These are phyloP conservation scores for Sclerotinia spermophila DNA, from an alignment of 2,329 filamentous ascomycete genomes.

Conservation along the genomic window DNA sequence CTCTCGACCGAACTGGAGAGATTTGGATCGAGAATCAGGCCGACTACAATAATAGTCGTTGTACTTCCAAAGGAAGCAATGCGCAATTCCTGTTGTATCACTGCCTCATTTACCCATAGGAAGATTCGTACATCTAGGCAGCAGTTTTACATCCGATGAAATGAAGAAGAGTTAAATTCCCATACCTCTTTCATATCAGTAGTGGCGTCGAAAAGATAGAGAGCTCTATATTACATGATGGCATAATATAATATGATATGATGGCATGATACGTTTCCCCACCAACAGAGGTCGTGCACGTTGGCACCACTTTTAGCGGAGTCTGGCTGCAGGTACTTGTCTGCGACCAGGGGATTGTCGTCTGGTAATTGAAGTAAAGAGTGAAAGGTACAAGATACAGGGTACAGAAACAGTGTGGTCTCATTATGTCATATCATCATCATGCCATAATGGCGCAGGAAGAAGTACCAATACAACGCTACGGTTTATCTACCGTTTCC, in stretches of 20 bases:
- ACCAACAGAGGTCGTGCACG: slow-evolving; percentile 5
- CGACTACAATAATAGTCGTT: not conserved
- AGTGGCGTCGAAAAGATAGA: not conserved
- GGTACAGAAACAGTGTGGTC: not conserved
- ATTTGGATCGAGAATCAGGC: not conserved
- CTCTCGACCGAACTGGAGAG: not conserved
- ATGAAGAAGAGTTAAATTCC: not conserved
- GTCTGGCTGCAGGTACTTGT: slow-evolving; percentile 9
- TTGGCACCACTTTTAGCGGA: slow-evolving; percentile 3
- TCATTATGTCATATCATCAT: not conserved
- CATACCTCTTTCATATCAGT: not conserved
- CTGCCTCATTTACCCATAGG: not conserved
- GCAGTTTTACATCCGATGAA: not conserved
- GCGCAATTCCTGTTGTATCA: slow-evolving; percentile 2
- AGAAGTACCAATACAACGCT: not conserved
- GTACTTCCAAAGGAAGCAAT: not conserved
- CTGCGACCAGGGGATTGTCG: not conserved
- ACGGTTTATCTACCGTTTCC: not conserved
- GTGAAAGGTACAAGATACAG: not conserved
- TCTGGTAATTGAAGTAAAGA: not conserved
- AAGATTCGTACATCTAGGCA: not conserved
- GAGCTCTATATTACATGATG: not conserved
- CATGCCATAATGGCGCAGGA: not conserved
- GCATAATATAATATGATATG: not conserved
- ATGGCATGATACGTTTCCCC: not conserved